Conservation (phyloP, 352 stramenopile genomes). For the Phytophthora palmivora region DNA sequence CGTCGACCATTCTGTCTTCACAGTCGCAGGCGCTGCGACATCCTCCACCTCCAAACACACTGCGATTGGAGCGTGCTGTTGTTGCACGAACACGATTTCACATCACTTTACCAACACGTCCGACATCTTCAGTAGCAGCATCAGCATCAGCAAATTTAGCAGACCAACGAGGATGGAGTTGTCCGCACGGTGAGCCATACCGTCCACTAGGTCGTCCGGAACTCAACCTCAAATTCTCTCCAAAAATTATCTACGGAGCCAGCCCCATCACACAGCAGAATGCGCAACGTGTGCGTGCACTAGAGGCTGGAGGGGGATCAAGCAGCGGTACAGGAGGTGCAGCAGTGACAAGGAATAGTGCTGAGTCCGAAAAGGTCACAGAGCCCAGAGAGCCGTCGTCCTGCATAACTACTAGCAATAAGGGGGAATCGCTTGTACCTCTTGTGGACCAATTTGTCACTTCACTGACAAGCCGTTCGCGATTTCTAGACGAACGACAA, state of each 20-base stretch:
- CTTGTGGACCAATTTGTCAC: conserved; percentile 32
- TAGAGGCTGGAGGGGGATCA: conserved; percentile 13
- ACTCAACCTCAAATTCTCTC: conserved; percentile 72
- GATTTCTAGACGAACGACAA: conserved; percentile 53
- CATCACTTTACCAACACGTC: conserved; percentile 47
- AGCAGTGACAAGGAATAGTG: not conserved
- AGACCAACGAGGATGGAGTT: conserved; percentile 66
- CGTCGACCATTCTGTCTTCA: not conserved
- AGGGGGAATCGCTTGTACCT: conserved; percentile 4
- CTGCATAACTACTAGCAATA: not conserved
- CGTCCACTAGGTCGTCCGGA: conserved; percentile 70
- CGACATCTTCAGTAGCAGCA: not conserved
- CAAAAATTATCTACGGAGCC: conserved; percentile 47
- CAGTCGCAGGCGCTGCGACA: not conserved
- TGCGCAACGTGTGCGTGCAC: conserved; percentile 31
- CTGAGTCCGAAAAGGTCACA: conserved; percentile 23
- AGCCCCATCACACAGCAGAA: conserved; percentile 48
- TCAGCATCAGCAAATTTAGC: not conserved
- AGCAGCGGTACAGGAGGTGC: not conserved
- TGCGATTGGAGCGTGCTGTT: conserved; percentile 51
- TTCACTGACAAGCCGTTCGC: conserved; percentile 38
- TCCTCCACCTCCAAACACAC: conserved; percentile 14
- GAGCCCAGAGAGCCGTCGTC: conserved; percentile 19
- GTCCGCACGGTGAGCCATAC: conserved; percentile 75
- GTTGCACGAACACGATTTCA: conserved; percentile 61